Percentiles rank a stretch among this genome's conserved stretches.
Conservation (phyloP, 305 asterid species). For the Fraxinus dipetala region DNA sequence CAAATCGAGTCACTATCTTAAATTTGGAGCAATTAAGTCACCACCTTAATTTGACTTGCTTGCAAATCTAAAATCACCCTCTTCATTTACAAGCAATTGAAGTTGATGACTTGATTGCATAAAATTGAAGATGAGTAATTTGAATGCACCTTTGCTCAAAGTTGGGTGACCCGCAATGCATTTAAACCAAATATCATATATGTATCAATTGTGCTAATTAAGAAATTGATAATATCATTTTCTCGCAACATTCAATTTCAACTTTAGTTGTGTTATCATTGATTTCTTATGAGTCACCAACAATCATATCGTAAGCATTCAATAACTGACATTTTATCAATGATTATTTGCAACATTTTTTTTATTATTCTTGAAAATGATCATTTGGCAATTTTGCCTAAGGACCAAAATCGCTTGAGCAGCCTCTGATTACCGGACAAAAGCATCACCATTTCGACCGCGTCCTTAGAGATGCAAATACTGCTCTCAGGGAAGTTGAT, state of each 20-base stretch:
- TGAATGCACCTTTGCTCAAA: no score
- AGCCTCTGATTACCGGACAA: no score
- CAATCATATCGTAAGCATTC: background rate
- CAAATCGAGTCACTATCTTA: background rate
- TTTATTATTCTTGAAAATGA: background rate
- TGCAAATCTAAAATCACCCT: background rate
- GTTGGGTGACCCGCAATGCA: background rate
- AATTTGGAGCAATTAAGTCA: background rate
- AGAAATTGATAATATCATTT: background rate
- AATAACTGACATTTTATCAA: no score
- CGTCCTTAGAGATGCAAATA: no score
- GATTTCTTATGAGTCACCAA: background rate
- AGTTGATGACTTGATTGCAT: background rate
- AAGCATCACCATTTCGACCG: no score
- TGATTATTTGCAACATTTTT: background rate
- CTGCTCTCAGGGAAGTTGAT: no score
- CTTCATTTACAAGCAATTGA: background rate
- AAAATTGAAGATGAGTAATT: background rate
- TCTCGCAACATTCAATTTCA: background rate
- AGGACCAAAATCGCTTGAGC: no score
- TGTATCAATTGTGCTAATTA: background rate
- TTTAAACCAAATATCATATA: background rate
- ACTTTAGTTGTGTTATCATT: background rate
- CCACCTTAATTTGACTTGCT: background rate
- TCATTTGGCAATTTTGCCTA: background rate